Evolutionary conservation across 352 stramenopile genomes (phyloP).

Genomic region (Pythium biforme): DNA sequence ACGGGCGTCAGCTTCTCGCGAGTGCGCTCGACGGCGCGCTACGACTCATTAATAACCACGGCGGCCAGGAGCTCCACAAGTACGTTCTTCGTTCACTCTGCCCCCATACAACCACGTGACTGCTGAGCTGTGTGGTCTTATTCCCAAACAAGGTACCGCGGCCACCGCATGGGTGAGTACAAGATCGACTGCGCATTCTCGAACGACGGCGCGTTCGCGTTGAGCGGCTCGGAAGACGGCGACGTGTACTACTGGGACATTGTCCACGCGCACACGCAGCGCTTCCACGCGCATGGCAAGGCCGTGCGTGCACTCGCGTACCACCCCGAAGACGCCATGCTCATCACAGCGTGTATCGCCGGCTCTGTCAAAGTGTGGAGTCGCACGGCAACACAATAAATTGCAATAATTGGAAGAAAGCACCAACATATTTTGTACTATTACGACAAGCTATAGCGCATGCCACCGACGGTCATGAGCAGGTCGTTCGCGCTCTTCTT

Average conservation of each 20-base stretch:
- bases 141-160: slow-evolving; percentile 55
- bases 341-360: slow-evolving; percentile 62
- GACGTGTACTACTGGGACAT: slow-evolving; percentile 68
- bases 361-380: slow-evolving; percentile 74
- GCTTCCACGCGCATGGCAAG: slow-evolving; percentile 61
- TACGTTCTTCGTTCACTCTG: too few species aligned
- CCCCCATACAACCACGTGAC: too few species aligned
- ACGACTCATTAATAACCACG: slow-evolving; percentile 68
- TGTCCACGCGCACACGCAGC: slow-evolving; percentile 34
- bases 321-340: slow-evolving; percentile 62
- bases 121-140: too few species aligned
- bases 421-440: slow-evolving; percentile 4
- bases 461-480: slow-evolving; percentile 81
- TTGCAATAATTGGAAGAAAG: background rate
- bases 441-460: slow-evolving; percentile 85
- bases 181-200: slow-evolving; percentile 71
- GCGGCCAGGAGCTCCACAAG: slow-evolving; percentile 69
- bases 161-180: slow-evolving; percentile 63
- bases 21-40: slow-evolving; percentile 73
- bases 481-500: slow-evolving; percentile 79
- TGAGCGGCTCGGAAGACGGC: slow-evolving; percentile 80
- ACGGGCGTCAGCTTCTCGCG: slow-evolving; percentile 75
- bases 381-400: background rate
- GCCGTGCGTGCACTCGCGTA: slow-evolving; percentile 58
- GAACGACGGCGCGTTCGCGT: slow-evolving; percentile 55